Base-by-base conservation (phyloP, 495 filamentous ascomycete species). In the Penicillium silybi region DNA sequence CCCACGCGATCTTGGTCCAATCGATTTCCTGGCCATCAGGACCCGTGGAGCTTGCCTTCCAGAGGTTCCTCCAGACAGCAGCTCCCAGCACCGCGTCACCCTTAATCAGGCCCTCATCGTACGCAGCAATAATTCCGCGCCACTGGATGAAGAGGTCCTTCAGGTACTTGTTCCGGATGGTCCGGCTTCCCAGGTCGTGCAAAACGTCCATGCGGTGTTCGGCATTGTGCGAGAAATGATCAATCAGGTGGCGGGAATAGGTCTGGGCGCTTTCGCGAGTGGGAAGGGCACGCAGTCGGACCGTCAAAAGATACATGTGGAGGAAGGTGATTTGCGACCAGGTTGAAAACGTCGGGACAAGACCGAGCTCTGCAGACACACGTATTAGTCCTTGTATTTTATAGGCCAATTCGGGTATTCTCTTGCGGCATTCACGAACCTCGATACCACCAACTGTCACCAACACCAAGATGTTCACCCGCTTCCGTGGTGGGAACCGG, bases 321-420 rank as follows among this genome's bases (percentile, higher is more conserved):
- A 97, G 80, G 74, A 97, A 90, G 17, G 91, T 92, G 37, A 97
- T 83, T 65, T 97, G 93, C 6, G 95, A 86, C 95, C 93, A 98
- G 42, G 88, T 92, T 52, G 81, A 88, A 72, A 98, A 98, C 0
- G 89, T 98, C 2, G 89, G 87, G 19, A 73, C 68, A 25, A 96
- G 81, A 13, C 78, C 81, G 46, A 91, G 58, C 61, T 77, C 76
- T 79, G 38, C 17, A 23, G n/a, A 22, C 13, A 32, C 18, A 17
- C 15, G 7, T 11, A 20, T 38, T 41, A 49, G 38, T 49, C 18
- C 29, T 13, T 13, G 8, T 2, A 13, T 11, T 13, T 11, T 32
- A n/a, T 4, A 13, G 8, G 10, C 29, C 11, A 13, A 32, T 1
- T 32, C 11, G 1, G 13, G 10, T 32, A 11, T 13, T 29, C 8